Evolutionary conservation across 140 eudicot species (phyloP).

Genomic region (Anethum foeniculum): DNA sequence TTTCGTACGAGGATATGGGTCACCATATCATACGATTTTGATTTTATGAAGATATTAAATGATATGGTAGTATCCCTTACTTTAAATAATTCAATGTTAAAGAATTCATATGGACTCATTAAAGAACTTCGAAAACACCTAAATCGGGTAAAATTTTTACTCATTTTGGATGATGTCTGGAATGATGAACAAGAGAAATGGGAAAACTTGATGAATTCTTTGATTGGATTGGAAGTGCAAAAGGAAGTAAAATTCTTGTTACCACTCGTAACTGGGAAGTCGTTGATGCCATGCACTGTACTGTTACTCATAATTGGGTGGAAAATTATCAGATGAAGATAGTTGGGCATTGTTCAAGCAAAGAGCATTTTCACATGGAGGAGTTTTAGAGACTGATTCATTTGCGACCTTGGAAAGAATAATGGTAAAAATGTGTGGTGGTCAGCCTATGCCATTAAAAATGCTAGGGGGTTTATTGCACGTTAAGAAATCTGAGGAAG

Average conservation of each 20-base stretch:
- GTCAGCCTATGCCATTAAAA: slow-evolving; percentile 4
- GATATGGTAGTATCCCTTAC: slow-evolving; percentile 16
- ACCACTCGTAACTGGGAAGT: neutral
- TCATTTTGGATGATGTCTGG: slow-evolving; percentile 29
- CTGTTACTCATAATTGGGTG: neutral
- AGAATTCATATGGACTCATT: neutral
- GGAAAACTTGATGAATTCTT: slow-evolving; percentile 1
- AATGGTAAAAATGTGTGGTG: slow-evolving; percentile 2
- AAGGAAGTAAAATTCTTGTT: neutral
- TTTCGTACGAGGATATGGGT: slow-evolving; percentile 16
- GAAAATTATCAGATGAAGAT: slow-evolving; percentile 1
- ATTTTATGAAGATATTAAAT: slow-evolving; percentile 9
- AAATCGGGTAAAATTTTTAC: slow-evolving; percentile 11
- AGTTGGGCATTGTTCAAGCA: slow-evolving; percentile 19
- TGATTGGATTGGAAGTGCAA: neutral
- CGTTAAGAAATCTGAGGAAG: neutral
- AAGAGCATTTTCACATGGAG: slow-evolving; percentile 9
- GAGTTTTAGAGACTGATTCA: neutral
- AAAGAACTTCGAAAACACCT: slow-evolving; percentile 5
- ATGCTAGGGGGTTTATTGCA: neutral
- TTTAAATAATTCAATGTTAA: neutral
- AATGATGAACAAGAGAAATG: slow-evolving; percentile 11
- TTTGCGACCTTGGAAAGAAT: neutral
- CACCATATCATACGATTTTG: slow-evolving; percentile 14
- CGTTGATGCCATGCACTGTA: slow-evolving; percentile 6